Evolutionary conservation across 495 filamentous ascomycete genomes (phyloP), one percentile per base, ranked within the genome.

Genomic region (Lindgomyces ingoldianus): DNA sequence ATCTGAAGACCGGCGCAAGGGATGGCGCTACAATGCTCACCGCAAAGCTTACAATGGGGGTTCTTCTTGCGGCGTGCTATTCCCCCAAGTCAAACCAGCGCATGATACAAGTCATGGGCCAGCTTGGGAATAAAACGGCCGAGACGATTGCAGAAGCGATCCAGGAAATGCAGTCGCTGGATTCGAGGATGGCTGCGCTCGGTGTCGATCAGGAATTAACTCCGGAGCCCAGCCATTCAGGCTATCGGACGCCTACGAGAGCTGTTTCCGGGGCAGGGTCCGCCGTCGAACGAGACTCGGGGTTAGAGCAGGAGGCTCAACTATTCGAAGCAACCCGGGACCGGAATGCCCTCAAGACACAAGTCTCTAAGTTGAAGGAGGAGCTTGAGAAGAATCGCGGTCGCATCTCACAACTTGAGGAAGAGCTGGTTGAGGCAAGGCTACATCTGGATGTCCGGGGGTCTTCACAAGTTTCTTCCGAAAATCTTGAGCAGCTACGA

Each of bases 1-100:
- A 87, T 71, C 77, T 89, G 49, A 83, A 88, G 75, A 78, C 82
- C 4, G 79, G 87, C 60, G 86, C 84, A 19, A 78, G 81, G 59
- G 69, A 78, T 25, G 66, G 62, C 10, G 57, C 60, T n/a, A 54
- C 48, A 19, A 70, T 65, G 45, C 62, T 77, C 33, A 68, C 61
- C 10, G 60, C 70, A 14, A 75, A 77, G 64, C 64, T 73, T 55
- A 63, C 66, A 46, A 60, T 65, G 57, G 60, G 61, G 41, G 72
- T 78, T 10, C 68, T 77, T 18, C 66, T 77, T 3, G 75, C 74
- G 8, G 65, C 70, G 9, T 67, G 76, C 55, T 74, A 67, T 47
- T 73, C 70, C 1, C 63, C 69, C 12, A 65, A 71, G 26, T 73
- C 68, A n/a, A 76, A 77, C 53, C 36, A 73, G 49, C 65, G 66